Evolutionary conservation across 345 rosid species (phyloP), one percentile per base, ranked within the genome.

Genomic region (Populus davidiana): DNA sequence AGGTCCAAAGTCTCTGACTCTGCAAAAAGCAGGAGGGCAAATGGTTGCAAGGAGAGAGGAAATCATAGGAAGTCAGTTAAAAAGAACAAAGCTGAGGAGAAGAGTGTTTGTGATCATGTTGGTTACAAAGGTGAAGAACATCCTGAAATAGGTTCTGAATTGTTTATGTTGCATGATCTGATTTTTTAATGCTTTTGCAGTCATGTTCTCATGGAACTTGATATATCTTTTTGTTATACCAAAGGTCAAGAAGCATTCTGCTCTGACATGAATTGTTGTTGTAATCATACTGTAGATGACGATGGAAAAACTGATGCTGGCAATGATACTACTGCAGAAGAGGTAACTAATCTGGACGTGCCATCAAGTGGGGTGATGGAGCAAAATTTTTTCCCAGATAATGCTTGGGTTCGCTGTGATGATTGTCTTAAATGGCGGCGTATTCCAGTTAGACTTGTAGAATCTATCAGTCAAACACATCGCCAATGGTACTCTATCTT

Each of bases 391-490:
- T 85, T 87, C 63, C 36, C 77, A 1, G 92, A 88, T 74, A 84
- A 80, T 88, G 98, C 99, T 16, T 96, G 99, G 99, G 99, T 93
- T 81, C 88, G 86, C 36, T 96, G 99, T 86, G 99, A 96, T 84
- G 97, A 88, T 80, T 96, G 98, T 80, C 85, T 81, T 69, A 92
- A 96, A 88, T 96, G 99, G 99, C 88, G 99, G 82, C 92, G 97
- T 38, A 93, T 96, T 77, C 89, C 94, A 56, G 91, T 89, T 84
- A 75, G 86, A 70, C 89, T 92, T 73, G 93, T 89, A 27, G 88
- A 82, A 73, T 83, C 87, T 50, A 88, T 96, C 74, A 93, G 89
- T 76, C 94, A 88, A 49, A 75, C 86, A 74, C 80, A 91, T 85
- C 88, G 94, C 80, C 83, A 83, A 72, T 96, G 99, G 99, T 96